Evolutionary conservation across 352 stramenopile genomes (phyloP), one percentile per base, ranked within the genome.

Genomic region (Albugo candida): DNA sequence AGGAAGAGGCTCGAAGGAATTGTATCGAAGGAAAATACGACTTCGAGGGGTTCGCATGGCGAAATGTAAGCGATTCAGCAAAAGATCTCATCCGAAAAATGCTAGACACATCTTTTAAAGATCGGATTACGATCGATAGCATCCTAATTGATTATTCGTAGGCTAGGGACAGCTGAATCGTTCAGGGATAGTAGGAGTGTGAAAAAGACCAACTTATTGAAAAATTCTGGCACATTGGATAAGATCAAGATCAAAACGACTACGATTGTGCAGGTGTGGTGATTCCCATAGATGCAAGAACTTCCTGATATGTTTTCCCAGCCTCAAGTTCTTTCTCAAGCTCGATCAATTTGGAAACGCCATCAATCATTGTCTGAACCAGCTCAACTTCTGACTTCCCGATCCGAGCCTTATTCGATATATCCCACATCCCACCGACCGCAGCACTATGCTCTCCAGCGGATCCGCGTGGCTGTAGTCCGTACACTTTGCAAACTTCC

Each of bases 351-450:
- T 81, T 41, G 56, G 82, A 69, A 56, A 93, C 79, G 48, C 80
- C 80, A 47, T 88, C 69, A 57, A 92, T 83, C 60, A 94, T 83
- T 39, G 79, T 84, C 51, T 70, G 69, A 50, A 94, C 81, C 55
- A 94, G 81, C 49, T 94, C 80, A 0, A 63, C 76, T 58, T 94
- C 82, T 41, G 84, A 92, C 57, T 93, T 81, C 47, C 78, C 83
- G 45, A 94, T 81, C 41, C 80, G 72, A 41, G 77, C 64, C 53
- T 82, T 88, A 58, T 87, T 87, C 14, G 80, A 93, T 24, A 94
- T 83, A 43, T 93, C 80, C 40, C 84, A 81, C 51, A 84, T 83
- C 13, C 76, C 78, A 36, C 84, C 78, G 24, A 80, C 81, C 36
- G 84, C 88, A 8, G 76, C 75, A 48, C 78, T 91, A 62, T 93